A percentile compares a stretch with the other conserved stretches of the same genome.
Conservation (phyloP, 768 basidiomycete species). For the Phlebiopsis flavidoalba region DNA sequence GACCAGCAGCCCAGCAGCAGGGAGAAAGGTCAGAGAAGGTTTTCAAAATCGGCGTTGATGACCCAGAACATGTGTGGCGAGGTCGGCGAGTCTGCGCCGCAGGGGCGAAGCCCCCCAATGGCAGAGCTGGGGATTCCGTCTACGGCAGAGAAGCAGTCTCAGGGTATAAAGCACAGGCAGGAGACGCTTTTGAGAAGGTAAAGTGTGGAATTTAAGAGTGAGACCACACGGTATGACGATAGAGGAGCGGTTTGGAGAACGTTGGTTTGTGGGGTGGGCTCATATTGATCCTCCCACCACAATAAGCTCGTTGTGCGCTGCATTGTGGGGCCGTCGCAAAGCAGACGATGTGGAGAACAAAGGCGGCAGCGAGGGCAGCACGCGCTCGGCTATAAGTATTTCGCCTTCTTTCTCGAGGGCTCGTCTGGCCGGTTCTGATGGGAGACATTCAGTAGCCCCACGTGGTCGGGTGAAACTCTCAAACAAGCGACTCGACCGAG, state of each 20-base stretch:
- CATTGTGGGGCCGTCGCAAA: no score
- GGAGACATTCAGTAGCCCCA: not conserved
- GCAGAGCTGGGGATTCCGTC: not conserved
- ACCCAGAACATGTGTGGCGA: conserved; percentile 18
- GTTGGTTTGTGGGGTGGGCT: not conserved
- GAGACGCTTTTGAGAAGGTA: not conserved
- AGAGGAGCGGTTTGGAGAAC: not conserved
- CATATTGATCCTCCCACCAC: not conserved
- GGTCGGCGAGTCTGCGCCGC: not conserved
- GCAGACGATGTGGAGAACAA: no score
- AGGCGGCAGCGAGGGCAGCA: no score
- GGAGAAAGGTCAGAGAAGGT: conserved; percentile 48
- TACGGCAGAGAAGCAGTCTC: not conserved
- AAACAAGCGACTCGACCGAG: not conserved
- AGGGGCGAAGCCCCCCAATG: no score
- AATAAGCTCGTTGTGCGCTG: no score
- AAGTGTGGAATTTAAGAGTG: not conserved
- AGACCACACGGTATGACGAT: not conserved
- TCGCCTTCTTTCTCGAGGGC: not conserved
- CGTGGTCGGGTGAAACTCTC: conserved; percentile 2
- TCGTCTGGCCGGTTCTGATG: not conserved
- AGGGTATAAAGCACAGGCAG: not conserved
- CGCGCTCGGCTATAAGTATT: no score
- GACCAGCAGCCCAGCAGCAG: conserved; percentile 56
- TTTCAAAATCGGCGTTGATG: conserved; percentile 36